Evolutionary conservation across 106 monocot genomes (phyloP), one percentile per base, ranked within the genome.

Genomic region (Apostasia ramifera): DNA sequence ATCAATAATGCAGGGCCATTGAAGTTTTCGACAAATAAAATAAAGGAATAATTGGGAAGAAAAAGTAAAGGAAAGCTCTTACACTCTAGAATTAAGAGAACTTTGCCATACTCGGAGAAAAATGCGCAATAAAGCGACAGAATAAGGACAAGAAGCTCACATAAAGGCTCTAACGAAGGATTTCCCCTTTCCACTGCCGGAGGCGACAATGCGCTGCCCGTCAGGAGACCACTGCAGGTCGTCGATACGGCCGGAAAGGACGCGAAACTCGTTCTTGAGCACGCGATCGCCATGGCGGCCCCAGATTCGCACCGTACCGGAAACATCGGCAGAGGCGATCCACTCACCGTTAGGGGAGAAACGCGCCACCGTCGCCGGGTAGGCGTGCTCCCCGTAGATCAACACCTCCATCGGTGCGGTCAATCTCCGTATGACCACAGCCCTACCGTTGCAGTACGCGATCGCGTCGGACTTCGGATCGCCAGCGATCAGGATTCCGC

Each of bases 291-390:
- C 98, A 61, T 83, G 51, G 55, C 87, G 67, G n/a, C 98, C 98
- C 98, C 98, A 98, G 71, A 98, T 79, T 67, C 98, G 76, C 49
- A 93, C 90, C 38, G 80, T 80, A 37, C 97, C 98, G 39, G 98
- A 93, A 51, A 84, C 79, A 74, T 98, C 93, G 52, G 85, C 93
- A 57, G 98, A 98, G 47, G 98, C 98, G 53, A 98, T 81, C 98
- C 98, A 98, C 83, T 98, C 98, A 50, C 98, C 98, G 55, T 98
- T 98, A 61, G 93, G 98, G 55, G 98, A 98, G 76, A 93, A 93
- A 9, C 98, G 79, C 11, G 90, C 93, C 50, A 93, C 85, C 39
- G 98, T 88, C 61, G 83, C 81, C 8, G 60, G 81, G 84, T 98
- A 85, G 15, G 83, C 84, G 76, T 98, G 98, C 61, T 98, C 98